Base-by-base conservation (phyloP, 2,329 filamentous ascomycete genomes). In the Cercospora sp. region DNA sequence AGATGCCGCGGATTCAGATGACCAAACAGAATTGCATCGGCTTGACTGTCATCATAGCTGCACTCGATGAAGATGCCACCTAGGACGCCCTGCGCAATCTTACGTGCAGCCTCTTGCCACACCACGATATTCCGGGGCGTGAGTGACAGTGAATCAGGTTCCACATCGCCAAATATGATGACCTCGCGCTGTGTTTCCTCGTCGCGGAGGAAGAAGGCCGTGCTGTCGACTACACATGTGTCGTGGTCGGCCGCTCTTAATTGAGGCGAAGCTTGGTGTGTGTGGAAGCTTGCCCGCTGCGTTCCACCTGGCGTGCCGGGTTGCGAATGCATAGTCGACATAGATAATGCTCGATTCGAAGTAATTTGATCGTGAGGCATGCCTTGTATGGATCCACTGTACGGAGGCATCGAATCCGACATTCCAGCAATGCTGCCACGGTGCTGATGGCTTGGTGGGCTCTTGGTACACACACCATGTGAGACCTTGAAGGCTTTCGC, bases 1-100 rank as follows among this genome's bases (percentile, higher is more conserved):
- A 99, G 81, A 77, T 93, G 95, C 0, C 89, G 85, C 0, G 95
- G 95, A 43, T 92, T 92, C 13, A 99, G 83, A 74, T 99, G 95
- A 0, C 95, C 95, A 72, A 93, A 99, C 0, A 99, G 84, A 0
- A 89, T 87, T 61, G 91, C 89, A 69, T 95, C 89, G 24, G 88
- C 85, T 74, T 93, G 90, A 7, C 87, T 87, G 78, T 97, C 90
- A 69, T 93, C 91, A 79, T 94, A 99, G 70, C 92, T 97, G 79
- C 94, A 98, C 82, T 99, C 95, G 74, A 99, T 96, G 77, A 98
- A 94, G 12, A 99, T 91, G 10, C 90, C 94, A 0, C 85, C 86
- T 0, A 99, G 85, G 3, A 86, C 84, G 1, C 92, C 92, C 0
- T 85, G 81, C 0, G 85, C 90, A 28, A 99, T 89, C 77, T 96